Evolutionary conservation across 106 monocot species (phyloP).

Genomic region (Allium fistulosum): DNA sequence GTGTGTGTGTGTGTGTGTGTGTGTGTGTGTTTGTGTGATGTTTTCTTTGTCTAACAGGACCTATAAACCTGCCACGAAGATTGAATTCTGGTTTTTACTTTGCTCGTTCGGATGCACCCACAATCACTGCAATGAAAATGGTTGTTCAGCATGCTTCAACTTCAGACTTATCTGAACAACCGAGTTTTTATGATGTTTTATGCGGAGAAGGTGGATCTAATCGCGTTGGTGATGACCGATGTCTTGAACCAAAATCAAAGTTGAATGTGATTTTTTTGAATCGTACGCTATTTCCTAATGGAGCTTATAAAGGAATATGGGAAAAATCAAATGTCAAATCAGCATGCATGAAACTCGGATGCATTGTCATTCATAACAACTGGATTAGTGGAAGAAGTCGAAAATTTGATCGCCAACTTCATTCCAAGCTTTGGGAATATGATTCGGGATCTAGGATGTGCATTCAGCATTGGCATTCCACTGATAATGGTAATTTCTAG

Average conservation of each 20-base stretch:
- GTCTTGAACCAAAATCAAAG: slow-evolving; percentile 64
- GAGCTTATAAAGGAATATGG: slow-evolving; percentile 83
- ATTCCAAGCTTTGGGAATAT: slow-evolving; percentile 82
- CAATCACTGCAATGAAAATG: slow-evolving; percentile 68
- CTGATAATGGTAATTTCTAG: too few species aligned
- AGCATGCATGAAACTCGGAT: slow-evolving; percentile 48
- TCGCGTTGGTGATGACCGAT: slow-evolving; percentile 44
- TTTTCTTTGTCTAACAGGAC: slow-evolving; percentile 30
- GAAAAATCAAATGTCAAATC: slow-evolving; percentile 44
- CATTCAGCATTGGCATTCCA: slow-evolving; percentile 31
- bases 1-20: not conserved
- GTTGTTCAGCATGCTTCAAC: slow-evolving; percentile 79
- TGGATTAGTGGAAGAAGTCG: slow-evolving; percentile 81
- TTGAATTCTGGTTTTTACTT: slow-evolving; percentile 98
- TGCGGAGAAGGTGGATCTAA: slow-evolving; percentile 70
- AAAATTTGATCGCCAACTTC: slow-evolving; percentile 72
- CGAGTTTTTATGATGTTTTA: slow-evolving; percentile 89
- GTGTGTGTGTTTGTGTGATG: not conserved
- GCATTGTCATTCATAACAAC: slow-evolving; percentile 81
- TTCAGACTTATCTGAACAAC: slow-evolving; percentile 81
- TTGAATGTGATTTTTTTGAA: slow-evolving; percentile 64
- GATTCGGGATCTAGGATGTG: slow-evolving; percentile 65
- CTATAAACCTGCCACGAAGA: slow-evolving; percentile 86
- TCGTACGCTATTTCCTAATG: slow-evolving; percentile 76
- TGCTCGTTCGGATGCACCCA: slow-evolving; percentile 51